phyloP scores from a whole-genome alignment of 1,284 basidiomycete genomes.

The Puccinia hordei region DNA sequence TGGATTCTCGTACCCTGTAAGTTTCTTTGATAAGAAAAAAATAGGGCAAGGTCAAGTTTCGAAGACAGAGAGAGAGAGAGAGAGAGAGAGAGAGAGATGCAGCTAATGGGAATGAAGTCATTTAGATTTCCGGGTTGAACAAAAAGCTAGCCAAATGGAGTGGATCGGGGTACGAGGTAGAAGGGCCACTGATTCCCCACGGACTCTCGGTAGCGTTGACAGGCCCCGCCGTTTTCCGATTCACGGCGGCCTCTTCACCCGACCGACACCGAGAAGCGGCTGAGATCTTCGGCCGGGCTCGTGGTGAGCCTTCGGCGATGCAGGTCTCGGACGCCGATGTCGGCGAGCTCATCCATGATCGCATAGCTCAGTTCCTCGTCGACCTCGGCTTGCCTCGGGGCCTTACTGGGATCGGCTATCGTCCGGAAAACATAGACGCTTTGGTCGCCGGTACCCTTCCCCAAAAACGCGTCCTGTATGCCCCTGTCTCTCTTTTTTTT shows the following conservation, averaged over 20 bases:
- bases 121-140: constrained; percentile 87
- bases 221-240: constrained; percentile 86
- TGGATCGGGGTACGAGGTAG: constrained; percentile 67
- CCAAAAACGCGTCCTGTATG: constrained; percentile 74
- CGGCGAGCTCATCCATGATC: constrained; percentile 79
- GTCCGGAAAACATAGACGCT: constrained; percentile 57
- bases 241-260: constrained; percentile 87
- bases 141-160: constrained; percentile 86
- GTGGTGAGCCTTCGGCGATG: constrained; percentile 64
- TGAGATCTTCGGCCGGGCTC: constrained; percentile 75
- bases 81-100: too few species aligned
- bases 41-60: too few species aligned
- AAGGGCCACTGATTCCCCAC: constrained; percentile 81
- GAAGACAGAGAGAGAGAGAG: too few species aligned
- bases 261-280: constrained; percentile 85
- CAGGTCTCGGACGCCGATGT: constrained; percentile 79
- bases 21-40: constrained; percentile 53
- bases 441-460: constrained; percentile 85
- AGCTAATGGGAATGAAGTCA: neutral
- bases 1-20: constrained; percentile 78
- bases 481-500: neutral
- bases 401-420: constrained; percentile 81
- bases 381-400: constrained; percentile 83
- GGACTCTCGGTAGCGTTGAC: constrained; percentile 73
- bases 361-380: constrained; percentile 88